These are phyloP conservation scores for Benincasa hispida DNA, from an alignment of 306 rosid species.

Conservation along the genomic window DNA sequence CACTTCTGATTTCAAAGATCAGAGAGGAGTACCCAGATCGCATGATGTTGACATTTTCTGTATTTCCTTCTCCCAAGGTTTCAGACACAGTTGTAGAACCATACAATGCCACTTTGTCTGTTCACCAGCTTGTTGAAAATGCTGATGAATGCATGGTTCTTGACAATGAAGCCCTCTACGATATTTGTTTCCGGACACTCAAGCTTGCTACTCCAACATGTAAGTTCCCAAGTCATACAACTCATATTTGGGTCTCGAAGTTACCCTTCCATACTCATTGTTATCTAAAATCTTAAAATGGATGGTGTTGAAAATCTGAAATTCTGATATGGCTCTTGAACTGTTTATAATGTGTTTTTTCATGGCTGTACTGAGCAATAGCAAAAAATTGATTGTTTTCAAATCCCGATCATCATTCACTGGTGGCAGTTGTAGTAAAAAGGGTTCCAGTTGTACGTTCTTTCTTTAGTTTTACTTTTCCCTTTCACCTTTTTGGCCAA, in stretches of 20 bases:
- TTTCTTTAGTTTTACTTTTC: neutral
- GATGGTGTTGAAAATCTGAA: neutral
- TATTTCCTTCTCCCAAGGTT: constrained; percentile 81
- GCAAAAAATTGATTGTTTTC: neutral
- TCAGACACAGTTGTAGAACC: constrained; percentile 92
- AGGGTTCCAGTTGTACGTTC: neutral
- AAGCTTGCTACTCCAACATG: constrained; percentile 73
- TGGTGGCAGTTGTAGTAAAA: neutral
- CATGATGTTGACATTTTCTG: constrained; percentile 46
- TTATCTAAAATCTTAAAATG: no score
- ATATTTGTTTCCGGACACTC: constrained; percentile 79
- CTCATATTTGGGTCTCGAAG: neutral
- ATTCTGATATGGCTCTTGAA: neutral
- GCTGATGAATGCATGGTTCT: constrained; percentile 86
- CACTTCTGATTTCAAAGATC: constrained; percentile 44
- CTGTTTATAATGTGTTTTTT: neutral
- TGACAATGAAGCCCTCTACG: constrained; percentile 83
- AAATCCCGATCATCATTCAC: neutral
- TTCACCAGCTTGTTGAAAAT: constrained; percentile 83
- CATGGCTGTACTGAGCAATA: neutral
- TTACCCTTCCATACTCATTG: neutral
- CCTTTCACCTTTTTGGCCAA: neutral
- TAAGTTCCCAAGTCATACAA: constrained; percentile 13
- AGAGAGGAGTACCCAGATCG: constrained; percentile 51
- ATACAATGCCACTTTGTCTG: constrained; percentile 76